Base-by-base conservation (phyloP, 768 basidiomycete genomes). In the Butyriboletus loyo region DNA sequence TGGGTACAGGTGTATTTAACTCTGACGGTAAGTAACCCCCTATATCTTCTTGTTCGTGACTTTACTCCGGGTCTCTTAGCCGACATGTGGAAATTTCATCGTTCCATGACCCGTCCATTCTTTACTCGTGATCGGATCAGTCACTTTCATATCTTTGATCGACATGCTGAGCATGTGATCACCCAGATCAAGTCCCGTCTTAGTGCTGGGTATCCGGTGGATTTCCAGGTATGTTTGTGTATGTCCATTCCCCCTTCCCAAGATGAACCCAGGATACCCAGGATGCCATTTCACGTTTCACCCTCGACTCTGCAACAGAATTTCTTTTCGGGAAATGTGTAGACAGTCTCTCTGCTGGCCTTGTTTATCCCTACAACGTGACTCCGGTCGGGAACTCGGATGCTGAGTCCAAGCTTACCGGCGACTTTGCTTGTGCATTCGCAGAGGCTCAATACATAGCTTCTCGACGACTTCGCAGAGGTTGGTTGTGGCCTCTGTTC, bases 1-100 rank as follows among this genome's bases (percentile, higher is more conserved):
- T 86, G 15, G 86, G 86, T 0, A 75, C 75, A 11, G 86, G 86
- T 0, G 81, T 87, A 5, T 87, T 87, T 64, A 86, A 87, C 56
- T 80, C 82, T 14, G 84, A 86, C 49, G 84, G 84, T 77, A 57
- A 52, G 72, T 49, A 28, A 37, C 50, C 25, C 6, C 22, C 4
- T 22, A 19, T 15, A 17, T 6, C 2, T 17, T 11, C 22, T 34
- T 21, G 15, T n/a, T 25, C 15, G n/a, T 22, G 31, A 27, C 6
- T 30, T 13, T 48, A 47, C 39, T 70, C 66, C 63, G 27, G 4
- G 31, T 46, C 8, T 31, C 2, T 24, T 39, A 75, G 74, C 71
- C 30, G 76, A 77, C 8, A 75, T 78, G 72, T 81, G 79, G 80
- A 80, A 77, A 71, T 84, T 84, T 58, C 83, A 85, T 57, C 78